These are phyloP conservation scores for Colletotrichum sublineola DNA, from an alignment of 2,329 filamentous ascomycete genomes.

Conservation along the genomic window DNA sequence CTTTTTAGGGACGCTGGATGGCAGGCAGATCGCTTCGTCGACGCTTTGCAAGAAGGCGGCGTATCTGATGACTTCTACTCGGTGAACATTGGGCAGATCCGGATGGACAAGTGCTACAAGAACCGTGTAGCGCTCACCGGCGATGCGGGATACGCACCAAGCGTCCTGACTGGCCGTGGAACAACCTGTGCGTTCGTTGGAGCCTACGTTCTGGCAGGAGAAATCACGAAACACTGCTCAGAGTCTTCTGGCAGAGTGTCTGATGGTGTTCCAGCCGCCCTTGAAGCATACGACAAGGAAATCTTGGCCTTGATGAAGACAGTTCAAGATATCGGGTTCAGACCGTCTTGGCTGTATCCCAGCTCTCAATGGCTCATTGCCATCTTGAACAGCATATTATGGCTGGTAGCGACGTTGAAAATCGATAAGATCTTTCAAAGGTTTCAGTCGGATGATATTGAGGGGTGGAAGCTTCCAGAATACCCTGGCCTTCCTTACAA, in stretches of 20 bases:
- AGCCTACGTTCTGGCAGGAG: conserved; percentile 70
- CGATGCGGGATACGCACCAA: conserved; percentile 66
- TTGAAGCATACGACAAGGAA: conserved; percentile 58
- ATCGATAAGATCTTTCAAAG: conserved; percentile 34
- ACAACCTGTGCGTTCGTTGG: conserved; percentile 62
- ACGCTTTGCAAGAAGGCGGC: conserved; percentile 44
- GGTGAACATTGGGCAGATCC: conserved; percentile 60
- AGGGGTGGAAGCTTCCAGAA: conserved; percentile 33
- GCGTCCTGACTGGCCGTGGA: conserved; percentile 63
- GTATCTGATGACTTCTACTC: conserved; percentile 63
- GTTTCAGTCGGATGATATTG: conserved; percentile 32
- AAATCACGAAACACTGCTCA: conserved; percentile 53
- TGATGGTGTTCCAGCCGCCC: conserved; percentile 49
- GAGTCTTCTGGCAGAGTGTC: background rate
- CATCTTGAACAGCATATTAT: conserved; percentile 20
- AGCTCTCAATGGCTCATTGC: conserved; percentile 26
- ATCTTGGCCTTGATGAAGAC: conserved; percentile 60
- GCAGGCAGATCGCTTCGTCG: conserved; percentile 58
- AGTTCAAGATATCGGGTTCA: conserved; percentile 51
- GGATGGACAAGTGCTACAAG: conserved; percentile 57
- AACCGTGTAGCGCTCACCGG: conserved; percentile 66
- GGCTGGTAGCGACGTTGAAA: conserved; percentile 19
- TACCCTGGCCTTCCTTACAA: conserved; percentile 9
- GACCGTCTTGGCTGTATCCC: conserved; percentile 33
- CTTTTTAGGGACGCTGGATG: conserved; percentile 53